Evolutionary conservation across 495 filamentous ascomycete genomes (phyloP), one percentile per base, ranked within the genome.

Genomic region (Hamigera avellanea): DNA sequence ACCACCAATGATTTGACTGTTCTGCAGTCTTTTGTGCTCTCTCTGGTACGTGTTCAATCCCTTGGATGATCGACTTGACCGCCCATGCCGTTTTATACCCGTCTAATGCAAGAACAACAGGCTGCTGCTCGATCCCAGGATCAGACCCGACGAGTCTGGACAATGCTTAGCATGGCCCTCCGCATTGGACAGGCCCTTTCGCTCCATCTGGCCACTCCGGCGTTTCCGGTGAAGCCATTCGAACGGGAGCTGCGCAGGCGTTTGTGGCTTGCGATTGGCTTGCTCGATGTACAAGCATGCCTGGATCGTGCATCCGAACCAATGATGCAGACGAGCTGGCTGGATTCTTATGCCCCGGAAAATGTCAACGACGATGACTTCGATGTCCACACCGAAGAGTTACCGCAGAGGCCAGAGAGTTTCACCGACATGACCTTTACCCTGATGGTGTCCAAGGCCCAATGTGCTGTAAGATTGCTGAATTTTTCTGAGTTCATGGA

Each of bases 161-260:
- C 70, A 32, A 62, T 84, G 46, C 69, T 79, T 1, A 73, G 76
- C 14, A 70, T 86, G 30, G 76, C 72, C 0, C 69, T 84, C 3
- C 70, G 81, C 33, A 73, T 83, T 16, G 79, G 71, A 1, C 79
- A 83, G 48, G 70, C 76, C 8, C 56, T 83, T 15, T 79, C 71
- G 14, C 67, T 85, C 16, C 77, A 86, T 39, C 60, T 56, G 14
- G 19, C 46, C 5, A 44, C 52, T 2, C 56, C 60, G 3, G 53
- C 60, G 12, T 63, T 62, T 14, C 36, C 46, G 0, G 45, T 64
- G 9, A 44, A 33, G 1, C 48, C 53, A 0, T 57, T 64, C 14
- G 56, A 62, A 19, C 46, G 48, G 4, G 46, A 66, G 25, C 47
- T 66, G 33, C 58, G 62, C 6, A 46, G 46, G 13, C 58, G 62